A percentile compares a stretch with the other conserved stretches of the same genome.
Evolutionary conservation across 208 protist genomes (phyloP).

Genomic region (Crithidia brevicula): DNA sequence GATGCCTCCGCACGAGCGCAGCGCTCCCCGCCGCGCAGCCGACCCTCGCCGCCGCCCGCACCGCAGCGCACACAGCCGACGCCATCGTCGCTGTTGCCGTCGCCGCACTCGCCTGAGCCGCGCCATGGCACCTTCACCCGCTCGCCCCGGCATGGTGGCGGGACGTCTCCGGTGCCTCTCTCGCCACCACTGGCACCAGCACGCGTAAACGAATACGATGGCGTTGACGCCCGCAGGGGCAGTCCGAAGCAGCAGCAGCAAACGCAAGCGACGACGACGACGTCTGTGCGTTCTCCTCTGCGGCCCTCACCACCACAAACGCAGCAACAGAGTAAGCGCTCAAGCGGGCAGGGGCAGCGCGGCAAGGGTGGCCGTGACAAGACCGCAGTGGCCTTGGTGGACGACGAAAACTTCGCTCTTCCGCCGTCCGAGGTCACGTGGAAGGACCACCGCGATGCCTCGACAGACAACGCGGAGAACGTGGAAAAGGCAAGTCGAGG

Average conservation of each 20-base stretch:
- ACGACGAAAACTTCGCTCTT: background rate
- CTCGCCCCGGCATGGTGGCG: background rate
- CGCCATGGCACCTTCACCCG: background rate
- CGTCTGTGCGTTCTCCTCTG: no score
- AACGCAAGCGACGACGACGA: background rate
- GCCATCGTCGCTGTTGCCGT: no score
- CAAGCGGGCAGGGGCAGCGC: conserved; percentile 2
- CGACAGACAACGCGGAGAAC: no score
- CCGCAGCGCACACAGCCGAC: no score
- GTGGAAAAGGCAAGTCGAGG: no score
- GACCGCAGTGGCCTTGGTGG: background rate
- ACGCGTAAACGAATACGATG: background rate
- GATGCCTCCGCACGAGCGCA: background rate
- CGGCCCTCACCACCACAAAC: no score
- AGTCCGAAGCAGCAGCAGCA: conserved; percentile 1
- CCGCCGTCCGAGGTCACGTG: background rate
- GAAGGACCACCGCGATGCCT: background rate
- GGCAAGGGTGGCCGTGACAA: background rate
- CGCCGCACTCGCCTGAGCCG: conserved; percentile 7
- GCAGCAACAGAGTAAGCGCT: no score
- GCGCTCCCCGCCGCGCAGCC: conserved; percentile 8
- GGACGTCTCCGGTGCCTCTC: background rate
- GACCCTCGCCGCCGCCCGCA: background rate
- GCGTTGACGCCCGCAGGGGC: background rate
- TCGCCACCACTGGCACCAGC: background rate